Evolutionary conservation across 441 rosid genomes (phyloP), one percentile per base, ranked within the genome.

Genomic region (Macaranga tanarius): DNA sequence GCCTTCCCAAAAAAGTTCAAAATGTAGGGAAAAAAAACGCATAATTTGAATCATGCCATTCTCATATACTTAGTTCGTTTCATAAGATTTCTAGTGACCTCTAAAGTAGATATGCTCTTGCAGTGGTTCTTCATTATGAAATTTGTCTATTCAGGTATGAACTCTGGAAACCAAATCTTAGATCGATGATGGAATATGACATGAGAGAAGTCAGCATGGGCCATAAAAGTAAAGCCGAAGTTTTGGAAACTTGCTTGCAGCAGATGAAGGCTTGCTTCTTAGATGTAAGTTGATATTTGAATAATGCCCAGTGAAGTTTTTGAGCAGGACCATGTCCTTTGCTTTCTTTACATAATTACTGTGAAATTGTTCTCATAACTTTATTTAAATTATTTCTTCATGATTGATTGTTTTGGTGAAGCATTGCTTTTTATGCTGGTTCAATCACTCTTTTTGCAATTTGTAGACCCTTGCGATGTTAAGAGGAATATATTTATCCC

Each of bases 251-350:
- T 76, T 92, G 91, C 90, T 84, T 95, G 87, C 93, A 91, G 84
- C 97, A 92, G 84, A 95, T 95, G 99, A 95, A 92, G 84, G 93
- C 90, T 68, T 95, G 99, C 81, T 91, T 95, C 87, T 73, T 95
- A 76, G 99, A 95, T 88, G 99, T 94, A 83, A 80, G 97, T 84
- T 68, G 67, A 67, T 65, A 20, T 62, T 65, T 34, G 11, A 65
- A 5, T 73, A 69, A 58, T 15, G 12, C 48, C 68, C 12, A 22
- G 23, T 10, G 38, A n/a, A 63, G 20, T 64, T 12, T 34, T 34
- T 74, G 7, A 15, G 16, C 25, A 17, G 74, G 10, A 26, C 59
- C 38, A 9, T 44, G 20, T 10, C 20, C 16, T 59, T 69, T 34
- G 16, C n/a, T 75, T 70, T 72, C 22, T 70, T 38, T 52, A 52